Evolutionary conservation across 352 stramenopile genomes (phyloP), one percentile per base, ranked within the genome.

Genomic region (Pythium brassicae): DNA sequence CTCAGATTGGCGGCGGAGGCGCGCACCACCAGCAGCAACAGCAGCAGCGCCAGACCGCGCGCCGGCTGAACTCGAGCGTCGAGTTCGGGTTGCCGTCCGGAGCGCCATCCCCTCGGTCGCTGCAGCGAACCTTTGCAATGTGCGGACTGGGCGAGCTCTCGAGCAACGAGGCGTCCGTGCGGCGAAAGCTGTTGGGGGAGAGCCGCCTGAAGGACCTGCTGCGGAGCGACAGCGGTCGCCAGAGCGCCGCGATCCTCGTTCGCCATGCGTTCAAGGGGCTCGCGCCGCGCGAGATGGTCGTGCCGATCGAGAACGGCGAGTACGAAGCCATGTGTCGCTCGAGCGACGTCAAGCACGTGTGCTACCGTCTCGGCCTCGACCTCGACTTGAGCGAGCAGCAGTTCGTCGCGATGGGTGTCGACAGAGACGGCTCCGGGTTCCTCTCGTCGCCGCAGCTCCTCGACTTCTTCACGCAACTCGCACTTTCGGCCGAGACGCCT

Each of bases 251-350:
- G 29, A 72, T 92, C 22, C 59, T 92, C 7, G 71, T 92, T 3
- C 72, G 82, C 12, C 82, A 92, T 20, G 78, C 78, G 5, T 92
- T 89, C 57, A 92, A 92, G 42, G 82, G 78, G 3, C 55, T 92
- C 3, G 69, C 76, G 22, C 60, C 78, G 1, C 63, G 78, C 1
- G 79, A 89, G 47, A 78, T 89, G 62, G 74, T 88, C 32, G 76
- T 89, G 12, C 74, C 77, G 0, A 76, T 88, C 17, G 75, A 87
- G 29, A 85, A 78, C 32, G 78, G 82, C 10, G 66, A 87, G 40
- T 92, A 79, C 40, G 82, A 89, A 50, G 69, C 77, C 19, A 85
- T 74, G 26, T 92, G 82, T 26, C 71, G 78, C 22, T 63, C 68
- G 0, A 76, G 55, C 40, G 79, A 92, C 59, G 60, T 92, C 51